Evolutionary conservation across 1,139 yeast genomes (phyloP).

Genomic region (Zygoascus hellenicus): DNA sequence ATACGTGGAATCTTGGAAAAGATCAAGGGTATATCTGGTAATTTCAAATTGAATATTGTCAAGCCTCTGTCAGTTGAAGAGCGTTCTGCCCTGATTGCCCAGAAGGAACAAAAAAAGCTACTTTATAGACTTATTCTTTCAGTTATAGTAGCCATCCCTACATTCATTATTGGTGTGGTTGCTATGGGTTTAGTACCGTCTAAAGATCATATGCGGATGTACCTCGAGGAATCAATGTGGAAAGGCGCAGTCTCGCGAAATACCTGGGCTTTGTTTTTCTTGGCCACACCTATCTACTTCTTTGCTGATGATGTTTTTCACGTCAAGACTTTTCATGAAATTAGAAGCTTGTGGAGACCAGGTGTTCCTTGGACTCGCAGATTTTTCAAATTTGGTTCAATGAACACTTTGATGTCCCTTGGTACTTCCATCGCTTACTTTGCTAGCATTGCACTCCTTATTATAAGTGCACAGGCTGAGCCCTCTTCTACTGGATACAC

Average conservation of each 20-base stretch:
- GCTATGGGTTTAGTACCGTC: slow-evolving; percentile 58
- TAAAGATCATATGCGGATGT: slow-evolving; percentile 40
- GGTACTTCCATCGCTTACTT: slow-evolving; percentile 71
- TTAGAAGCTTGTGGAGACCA: slow-evolving; percentile 51
- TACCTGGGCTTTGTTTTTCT: slow-evolving; percentile 58
- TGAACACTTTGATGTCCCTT: slow-evolving; percentile 64
- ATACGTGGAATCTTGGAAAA: slow-evolving; percentile 49
- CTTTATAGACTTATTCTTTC: slow-evolving; percentile 46
- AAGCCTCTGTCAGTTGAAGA: slow-evolving; percentile 59
- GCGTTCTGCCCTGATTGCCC: slow-evolving; percentile 49
- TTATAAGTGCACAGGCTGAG: slow-evolving; percentile 42
- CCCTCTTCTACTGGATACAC: slow-evolving; percentile 40
- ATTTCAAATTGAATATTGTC: slow-evolving; percentile 50
- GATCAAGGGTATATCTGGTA: slow-evolving; percentile 43
- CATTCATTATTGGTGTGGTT: slow-evolving; percentile 62
- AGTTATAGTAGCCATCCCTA: slow-evolving; percentile 55
- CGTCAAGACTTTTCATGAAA: slow-evolving; percentile 55
- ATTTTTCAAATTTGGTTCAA: slow-evolving; percentile 65
- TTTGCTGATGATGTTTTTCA: slow-evolving; percentile 73
- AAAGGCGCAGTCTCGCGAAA: slow-evolving; percentile 55
- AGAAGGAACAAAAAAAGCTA: slow-evolving; percentile 45
- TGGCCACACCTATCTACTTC: slow-evolving; percentile 70
- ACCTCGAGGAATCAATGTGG: slow-evolving; percentile 62
- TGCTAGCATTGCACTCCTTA: slow-evolving; percentile 56
- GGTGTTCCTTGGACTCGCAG: slow-evolving; percentile 53